Evolutionary conservation across 148 eudicot species (phyloP).

Genomic region (Fallopia convolvulus): DNA sequence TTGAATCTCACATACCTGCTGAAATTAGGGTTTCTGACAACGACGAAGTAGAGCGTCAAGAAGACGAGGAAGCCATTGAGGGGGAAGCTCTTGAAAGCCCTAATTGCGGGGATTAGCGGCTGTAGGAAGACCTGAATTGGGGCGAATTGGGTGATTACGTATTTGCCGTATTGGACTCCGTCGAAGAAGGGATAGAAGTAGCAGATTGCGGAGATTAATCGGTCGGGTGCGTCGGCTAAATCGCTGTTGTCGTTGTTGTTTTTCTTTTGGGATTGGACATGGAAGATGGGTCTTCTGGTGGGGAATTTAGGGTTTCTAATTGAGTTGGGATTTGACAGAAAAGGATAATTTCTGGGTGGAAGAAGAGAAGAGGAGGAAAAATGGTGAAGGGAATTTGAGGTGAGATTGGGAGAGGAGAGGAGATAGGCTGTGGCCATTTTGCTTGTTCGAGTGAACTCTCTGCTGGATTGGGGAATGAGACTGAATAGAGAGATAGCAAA

Average conservation of each 20-base stretch:
- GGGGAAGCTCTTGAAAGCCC: slow-evolving; percentile 77
- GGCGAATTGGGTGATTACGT: slow-evolving; percentile 56
- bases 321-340: slow-evolving; percentile 16
- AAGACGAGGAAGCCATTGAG: slow-evolving; percentile 73
- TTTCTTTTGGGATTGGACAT: slow-evolving; percentile 32
- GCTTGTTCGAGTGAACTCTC: neutral
- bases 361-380: slow-evolving; percentile 14
- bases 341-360: slow-evolving; percentile 14
- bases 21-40: slow-evolving; percentile 77
- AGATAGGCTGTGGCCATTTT: slow-evolving; percentile 34
- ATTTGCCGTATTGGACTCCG: slow-evolving; percentile 80
- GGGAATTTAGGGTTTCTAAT: slow-evolving; percentile 15
- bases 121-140: slow-evolving; percentile 65
- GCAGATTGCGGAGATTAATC: slow-evolving; percentile 74
- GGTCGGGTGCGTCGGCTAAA: slow-evolving; percentile 56
- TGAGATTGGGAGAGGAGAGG: slow-evolving; percentile 28
- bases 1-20: slow-evolving; percentile 88
- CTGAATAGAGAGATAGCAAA: neutral
- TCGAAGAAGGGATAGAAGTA: slow-evolving; percentile 95
- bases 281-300: slow-evolving; percentile 17
- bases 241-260: slow-evolving; percentile 18
- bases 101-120: slow-evolving; percentile 73
- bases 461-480: neutral
- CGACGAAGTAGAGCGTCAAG: slow-evolving; percentile 68
- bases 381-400: slow-evolving; percentile 20